A percentile compares a stretch with the other conserved stretches of the same genome.
These are phyloP conservation scores for Plasmopara halstedii DNA, from an alignment of 352 stramenopile genomes.

Conservation along the genomic window DNA sequence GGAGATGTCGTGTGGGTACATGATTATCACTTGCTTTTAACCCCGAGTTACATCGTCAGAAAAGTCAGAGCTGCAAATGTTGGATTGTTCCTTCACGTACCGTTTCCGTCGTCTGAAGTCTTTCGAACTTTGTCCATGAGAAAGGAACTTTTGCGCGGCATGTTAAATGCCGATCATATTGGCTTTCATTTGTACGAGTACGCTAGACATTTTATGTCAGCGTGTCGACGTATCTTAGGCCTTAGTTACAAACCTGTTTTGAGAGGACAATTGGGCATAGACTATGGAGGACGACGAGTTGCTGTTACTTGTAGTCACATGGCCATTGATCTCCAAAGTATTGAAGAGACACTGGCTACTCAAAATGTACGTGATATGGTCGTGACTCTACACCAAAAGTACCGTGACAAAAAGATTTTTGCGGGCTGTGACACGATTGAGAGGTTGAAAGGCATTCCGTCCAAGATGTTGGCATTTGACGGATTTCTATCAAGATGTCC, in stretches of 20 bases:
- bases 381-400: slow-evolving; percentile 50
- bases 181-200: slow-evolving; percentile 94
- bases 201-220: slow-evolving; percentile 88
- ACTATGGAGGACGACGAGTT: slow-evolving; percentile 94
- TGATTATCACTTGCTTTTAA: slow-evolving; percentile 96
- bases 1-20: slow-evolving; percentile 96
- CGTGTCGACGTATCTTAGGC: slow-evolving; percentile 90
- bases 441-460: slow-evolving; percentile 93
- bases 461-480: slow-evolving; percentile 96
- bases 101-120: slow-evolving; percentile 97
- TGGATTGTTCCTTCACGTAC: slow-evolving; percentile 96
- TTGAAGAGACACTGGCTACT: slow-evolving; percentile 41
- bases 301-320: slow-evolving; percentile 93
- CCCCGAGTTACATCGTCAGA: slow-evolving; percentile 95
- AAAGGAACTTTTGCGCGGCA: slow-evolving; percentile 85
- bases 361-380: slow-evolving; percentile 43
- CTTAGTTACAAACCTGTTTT: slow-evolving; percentile 89
- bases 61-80: slow-evolving; percentile 89
- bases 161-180: slow-evolving; percentile 89
- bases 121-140: slow-evolving; percentile 94
- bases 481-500: slow-evolving; percentile 85
- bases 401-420: slow-evolving; percentile 81
- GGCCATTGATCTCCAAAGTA: slow-evolving; percentile 51
- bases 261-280: slow-evolving; percentile 86
- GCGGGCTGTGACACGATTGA: slow-evolving; percentile 92